A percentile compares a stretch with the other conserved stretches of the same genome.
Conservation (phyloP, 352 stramenopile genomes). For the Globisporangium lucens region DNA sequence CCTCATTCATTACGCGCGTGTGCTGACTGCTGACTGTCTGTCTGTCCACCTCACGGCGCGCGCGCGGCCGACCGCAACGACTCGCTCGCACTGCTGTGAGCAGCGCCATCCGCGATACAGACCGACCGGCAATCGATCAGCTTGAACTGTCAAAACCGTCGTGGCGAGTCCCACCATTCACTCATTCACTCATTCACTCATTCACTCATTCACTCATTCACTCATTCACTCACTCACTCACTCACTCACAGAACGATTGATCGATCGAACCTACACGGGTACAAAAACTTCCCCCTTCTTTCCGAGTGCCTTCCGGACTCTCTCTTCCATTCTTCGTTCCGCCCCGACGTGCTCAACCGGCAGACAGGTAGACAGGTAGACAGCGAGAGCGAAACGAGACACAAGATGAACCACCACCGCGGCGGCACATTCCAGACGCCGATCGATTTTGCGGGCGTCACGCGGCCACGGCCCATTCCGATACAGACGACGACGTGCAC, state of each 20-base stretch:
- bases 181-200: constrained; percentile 1
- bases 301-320: not conserved
- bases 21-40: not conserved
- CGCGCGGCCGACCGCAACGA: not conserved
- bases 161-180: not conserved
- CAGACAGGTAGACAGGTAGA: not conserved
- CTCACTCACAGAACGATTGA: constrained; percentile 1
- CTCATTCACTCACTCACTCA: constrained; percentile 2
- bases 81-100: not conserved
- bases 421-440: not conserved
- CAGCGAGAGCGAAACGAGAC: not conserved
- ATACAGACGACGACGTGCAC: not conserved
- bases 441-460: constrained; percentile 1
- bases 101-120: not conserved
- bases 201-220: constrained; percentile 2
- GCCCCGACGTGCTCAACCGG: constrained; percentile 7
- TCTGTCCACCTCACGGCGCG: not conserved
- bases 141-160: not conserved
- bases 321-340: constrained; percentile 14
- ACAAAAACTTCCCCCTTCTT: constrained; percentile 5
- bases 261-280: not conserved
- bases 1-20: not conserved
- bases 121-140: not conserved
- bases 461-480: constrained; percentile 5
- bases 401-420: not conserved